Evolutionary conservation across 495 filamentous ascomycete genomes (phyloP).

Genomic region (Aspergillus kassunensis): DNA sequence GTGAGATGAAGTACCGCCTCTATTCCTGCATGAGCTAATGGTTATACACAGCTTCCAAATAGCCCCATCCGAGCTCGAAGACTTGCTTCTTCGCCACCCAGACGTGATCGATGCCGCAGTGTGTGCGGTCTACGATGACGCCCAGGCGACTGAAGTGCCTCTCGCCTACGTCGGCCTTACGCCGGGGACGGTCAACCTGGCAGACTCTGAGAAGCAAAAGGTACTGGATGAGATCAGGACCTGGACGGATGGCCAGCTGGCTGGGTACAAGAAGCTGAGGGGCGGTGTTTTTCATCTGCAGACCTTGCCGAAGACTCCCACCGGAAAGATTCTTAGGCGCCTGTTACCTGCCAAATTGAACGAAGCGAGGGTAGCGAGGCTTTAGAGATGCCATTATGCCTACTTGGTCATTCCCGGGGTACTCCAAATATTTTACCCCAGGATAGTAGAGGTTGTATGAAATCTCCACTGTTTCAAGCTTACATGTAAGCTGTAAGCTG

Average conservation of each 20-base stretch:
- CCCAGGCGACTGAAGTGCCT: conserved; percentile 66
- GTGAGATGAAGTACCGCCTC: conserved; percentile 29
- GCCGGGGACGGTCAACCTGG: conserved; percentile 23
- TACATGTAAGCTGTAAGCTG: no score
- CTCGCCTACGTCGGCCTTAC: conserved; percentile 62
- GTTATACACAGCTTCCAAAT: conserved; percentile 58
- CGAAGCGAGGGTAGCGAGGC: conserved; percentile 11
- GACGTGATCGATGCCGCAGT: conserved; percentile 69
- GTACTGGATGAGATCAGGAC: conserved; percentile 21
- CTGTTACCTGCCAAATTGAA: conserved; percentile 16
- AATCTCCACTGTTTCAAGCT: no score
- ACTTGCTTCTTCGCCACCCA: conserved; percentile 60
- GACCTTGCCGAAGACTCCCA: conserved; percentile 18
- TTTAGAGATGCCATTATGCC: no score
- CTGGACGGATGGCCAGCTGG: conserved; percentile 14
- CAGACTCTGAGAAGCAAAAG: conserved; percentile 32
- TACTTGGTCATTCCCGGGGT: no score
- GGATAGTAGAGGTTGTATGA: no score
- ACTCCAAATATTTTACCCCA: no score
- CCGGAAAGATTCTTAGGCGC: conserved; percentile 20
- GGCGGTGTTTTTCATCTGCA: conserved; percentile 22
- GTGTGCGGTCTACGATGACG: conserved; percentile 60
- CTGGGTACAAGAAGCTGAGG: conserved; percentile 21
- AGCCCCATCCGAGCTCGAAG: conserved; percentile 75
- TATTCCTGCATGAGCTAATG: neutral